phyloP scores from a whole-genome alignment of 345 rosid genomes.

The Sonneratia alba region DNA sequence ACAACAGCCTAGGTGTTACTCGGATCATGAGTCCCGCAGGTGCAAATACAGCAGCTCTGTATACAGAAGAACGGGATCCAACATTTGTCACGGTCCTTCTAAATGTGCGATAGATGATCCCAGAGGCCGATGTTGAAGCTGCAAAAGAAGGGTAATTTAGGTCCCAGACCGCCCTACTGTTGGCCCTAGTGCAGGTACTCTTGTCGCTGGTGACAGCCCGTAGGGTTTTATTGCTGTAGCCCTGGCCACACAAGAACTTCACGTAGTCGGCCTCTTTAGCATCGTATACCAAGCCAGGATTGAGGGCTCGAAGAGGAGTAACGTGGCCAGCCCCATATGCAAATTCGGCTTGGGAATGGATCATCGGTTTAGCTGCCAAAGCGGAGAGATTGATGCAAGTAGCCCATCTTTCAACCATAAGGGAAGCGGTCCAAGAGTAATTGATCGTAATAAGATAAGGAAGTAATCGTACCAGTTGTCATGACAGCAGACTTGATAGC shows the following conservation, averaged over 20 bases:
- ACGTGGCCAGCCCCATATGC: constrained; percentile 36
- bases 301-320: constrained; percentile 19
- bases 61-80: constrained; percentile 18
- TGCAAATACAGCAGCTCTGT: constrained; percentile 16
- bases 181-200: constrained; percentile 17
- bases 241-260: constrained; percentile 33
- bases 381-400: too few species aligned
- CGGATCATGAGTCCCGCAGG: constrained; percentile 14
- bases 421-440: background rate
- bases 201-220: constrained; percentile 16
- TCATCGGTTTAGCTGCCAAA: constrained; percentile 21
- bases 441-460: background rate
- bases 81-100: constrained; percentile 32
- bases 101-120: constrained; percentile 11
- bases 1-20: constrained; percentile 19
- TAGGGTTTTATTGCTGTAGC: constrained; percentile 12
- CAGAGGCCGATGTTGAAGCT: constrained; percentile 6
- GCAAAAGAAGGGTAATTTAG: constrained; percentile 35
- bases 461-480: constrained; percentile 24
- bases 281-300: constrained; percentile 34
- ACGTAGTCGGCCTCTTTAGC: constrained; percentile 26
- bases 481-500: background rate
- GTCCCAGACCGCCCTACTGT: constrained; percentile 21
- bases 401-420: too few species aligned
- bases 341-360: constrained; percentile 20